Evolutionary conservation across 192 early-diverging fungal genomes (phyloP).

Genomic region (Diversispora eburnea): DNA sequence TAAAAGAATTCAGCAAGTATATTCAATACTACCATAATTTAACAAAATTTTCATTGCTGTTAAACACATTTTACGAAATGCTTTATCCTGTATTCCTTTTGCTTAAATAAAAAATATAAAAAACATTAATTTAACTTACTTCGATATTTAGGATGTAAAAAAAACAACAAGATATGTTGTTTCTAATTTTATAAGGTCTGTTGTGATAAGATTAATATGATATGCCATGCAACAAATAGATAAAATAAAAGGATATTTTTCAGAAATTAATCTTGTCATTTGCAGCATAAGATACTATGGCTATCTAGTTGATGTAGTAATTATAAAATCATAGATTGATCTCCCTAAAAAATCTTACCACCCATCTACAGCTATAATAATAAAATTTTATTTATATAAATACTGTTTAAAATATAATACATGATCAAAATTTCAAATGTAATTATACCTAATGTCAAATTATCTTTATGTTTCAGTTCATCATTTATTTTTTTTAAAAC

Average conservation of each 20-base stretch:
- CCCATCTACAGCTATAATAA: neutral
- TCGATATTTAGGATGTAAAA: neutral
- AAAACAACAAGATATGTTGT: neutral
- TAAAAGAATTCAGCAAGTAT: too few relatives aligned
- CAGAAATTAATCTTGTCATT: neutral
- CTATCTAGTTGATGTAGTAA: conserved; percentile 3
- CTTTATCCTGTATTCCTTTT: too few relatives aligned
- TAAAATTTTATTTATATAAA: neutral
- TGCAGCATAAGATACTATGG: too few relatives aligned
- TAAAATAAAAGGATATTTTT: neutral
- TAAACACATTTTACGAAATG: too few relatives aligned
- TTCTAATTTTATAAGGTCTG: neutral
- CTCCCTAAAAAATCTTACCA: neutral
- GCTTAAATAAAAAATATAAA: too few relatives aligned
- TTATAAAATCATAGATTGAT: neutral
- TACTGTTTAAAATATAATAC: neutral
- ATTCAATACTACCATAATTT: too few relatives aligned
- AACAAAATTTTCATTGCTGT: too few relatives aligned
- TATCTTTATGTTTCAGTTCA: too few relatives aligned
- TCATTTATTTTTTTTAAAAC: neutral
- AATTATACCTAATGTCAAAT: conserved; percentile 3
- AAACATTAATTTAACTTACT: too few relatives aligned
- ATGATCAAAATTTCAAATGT: neutral
- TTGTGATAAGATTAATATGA: neutral
- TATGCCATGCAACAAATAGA: neutral